phyloP scores from a whole-genome alignment of 2,329 filamentous ascomycete genomes.

The Scopulariopsis brevicaulis region DNA sequence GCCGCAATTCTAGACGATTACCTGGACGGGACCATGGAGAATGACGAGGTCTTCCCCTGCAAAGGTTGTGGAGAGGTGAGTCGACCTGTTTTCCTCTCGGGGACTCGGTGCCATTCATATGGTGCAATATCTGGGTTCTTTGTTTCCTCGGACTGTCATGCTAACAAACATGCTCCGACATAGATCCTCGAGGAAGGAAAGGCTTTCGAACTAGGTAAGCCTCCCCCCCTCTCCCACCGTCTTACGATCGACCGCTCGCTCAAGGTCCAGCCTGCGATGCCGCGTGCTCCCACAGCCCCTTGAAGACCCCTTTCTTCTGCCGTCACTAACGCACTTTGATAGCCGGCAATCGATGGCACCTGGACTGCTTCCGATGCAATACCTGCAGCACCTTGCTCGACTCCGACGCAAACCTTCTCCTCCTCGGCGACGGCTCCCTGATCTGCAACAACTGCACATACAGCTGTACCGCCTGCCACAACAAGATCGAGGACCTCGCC shows the following conservation, averaged over 20 bases:
- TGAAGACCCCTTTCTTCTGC: not conserved
- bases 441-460: conserved; percentile 99
- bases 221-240: not conserved
- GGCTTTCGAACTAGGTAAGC: conserved; percentile 87
- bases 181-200: conserved; percentile 98
- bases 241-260: not conserved
- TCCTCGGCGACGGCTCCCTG: conserved; percentile 92
- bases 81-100: conserved; percentile 7
- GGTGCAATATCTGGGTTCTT: conserved; percentile 2
- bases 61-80: conserved; percentile 86
- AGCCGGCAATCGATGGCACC: conserved; percentile 97
- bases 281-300: not conserved
- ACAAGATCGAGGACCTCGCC: conserved; percentile 96
- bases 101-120: not conserved
- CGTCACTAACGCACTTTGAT: conserved; percentile 8
- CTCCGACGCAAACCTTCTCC: conserved; percentile 92
- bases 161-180: conserved; percentile 3
- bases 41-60: conserved; percentile 78
- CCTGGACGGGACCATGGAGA: conserved; percentile 56
- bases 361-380: conserved; percentile 97
- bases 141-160: conserved; percentile 12
- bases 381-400: conserved; percentile 92
- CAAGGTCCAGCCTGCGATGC: conserved; percentile 3
- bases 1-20: conserved; percentile 47
- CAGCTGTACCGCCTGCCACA: conserved; percentile 89